Base-by-base conservation (phyloP, 208 protist species). In the Leishmania turanica region DNA sequence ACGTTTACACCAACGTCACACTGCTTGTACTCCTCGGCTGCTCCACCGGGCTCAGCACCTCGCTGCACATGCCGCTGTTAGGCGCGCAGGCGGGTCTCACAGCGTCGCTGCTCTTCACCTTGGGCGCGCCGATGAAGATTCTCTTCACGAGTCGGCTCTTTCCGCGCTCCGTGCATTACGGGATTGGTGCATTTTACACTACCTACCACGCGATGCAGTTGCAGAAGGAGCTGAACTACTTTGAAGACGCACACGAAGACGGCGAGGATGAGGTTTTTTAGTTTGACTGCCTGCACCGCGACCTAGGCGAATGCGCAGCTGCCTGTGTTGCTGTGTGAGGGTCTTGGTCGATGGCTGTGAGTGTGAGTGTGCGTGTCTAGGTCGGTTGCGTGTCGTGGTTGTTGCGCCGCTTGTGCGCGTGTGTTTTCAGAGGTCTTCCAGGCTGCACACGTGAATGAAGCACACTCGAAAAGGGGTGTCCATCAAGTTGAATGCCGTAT, bases 161-260 rank as follows among this genome's bases (percentile, higher is more conserved):
- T 65, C 88, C 91, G 11, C 78, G 81, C 13, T 82, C 75, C 58
- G 87, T 94, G 47, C 93, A 91, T 40, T 93, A 94, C 58, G 88
- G 79, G 21, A 92, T 97, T 45, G 93, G 93, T 19, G 65, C 78
- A 24, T 80, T 80, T 31, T 95, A 95, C 84, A 87, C 87, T 60
- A 88, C 90, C 27, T 97, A 96, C 69, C 92, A 97, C 64, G 66
- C 83, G 2, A 60, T 92, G 15, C 81, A 84, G 58, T 89, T 85
- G 88, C 89, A 91, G 58, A 66, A 79, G 24, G 85, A 80, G 37
- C 31, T 49, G 47, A 71, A 87, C 37, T 85, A 85, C 64, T 95
- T 93, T 80, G 92, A 97, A 69, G 93, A 97, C 87, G 93, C 93
- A 19, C 82, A 84, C 40, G 93, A 97, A 69, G 93, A 95, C 58